Conservation (phyloP, 495 filamentous ascomycete genomes). For the Amorphotheca resinae region DNA sequence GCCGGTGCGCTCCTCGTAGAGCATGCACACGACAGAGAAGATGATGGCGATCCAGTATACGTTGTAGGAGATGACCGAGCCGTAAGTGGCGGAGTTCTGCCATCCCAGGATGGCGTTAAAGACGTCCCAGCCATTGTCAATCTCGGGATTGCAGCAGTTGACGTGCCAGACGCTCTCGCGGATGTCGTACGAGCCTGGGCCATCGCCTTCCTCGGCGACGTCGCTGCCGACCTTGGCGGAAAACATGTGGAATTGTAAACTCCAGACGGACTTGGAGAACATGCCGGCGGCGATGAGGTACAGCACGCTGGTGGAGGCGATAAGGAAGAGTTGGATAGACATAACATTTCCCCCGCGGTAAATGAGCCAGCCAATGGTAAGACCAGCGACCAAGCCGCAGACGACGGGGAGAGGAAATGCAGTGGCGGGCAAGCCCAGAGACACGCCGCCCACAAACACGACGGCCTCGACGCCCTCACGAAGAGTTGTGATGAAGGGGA, state of each 20-base stretch:
- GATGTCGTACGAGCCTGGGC: conserved; percentile 80
- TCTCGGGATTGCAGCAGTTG: conserved; percentile 66
- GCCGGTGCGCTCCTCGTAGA: conserved; percentile 53
- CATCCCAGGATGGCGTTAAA: conserved; percentile 74
- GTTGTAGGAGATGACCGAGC: conserved; percentile 72
- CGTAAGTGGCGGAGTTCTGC: conserved; percentile 78
- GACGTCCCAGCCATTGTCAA: conserved; percentile 75
- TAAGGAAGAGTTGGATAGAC: conserved; percentile 63
- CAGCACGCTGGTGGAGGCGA: conserved; percentile 67
- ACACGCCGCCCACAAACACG: conserved; percentile 69
- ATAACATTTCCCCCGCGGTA: conserved; percentile 47
- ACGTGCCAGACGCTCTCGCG: conserved; percentile 77
- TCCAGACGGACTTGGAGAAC: conserved; percentile 64
- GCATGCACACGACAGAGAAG: conserved; percentile 42
- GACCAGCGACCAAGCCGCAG: conserved; percentile 49
- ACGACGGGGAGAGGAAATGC: conserved; percentile 66
- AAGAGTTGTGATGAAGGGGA: conserved; percentile 70
- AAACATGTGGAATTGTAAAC: conserved; percentile 53
- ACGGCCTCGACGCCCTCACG: conserved; percentile 74
- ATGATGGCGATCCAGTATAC: conserved; percentile 68
- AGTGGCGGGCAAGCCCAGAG: conserved; percentile 53
- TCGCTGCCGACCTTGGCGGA: conserved; percentile 55
- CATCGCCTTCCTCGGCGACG: conserved; percentile 55
- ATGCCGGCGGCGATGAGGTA: conserved; percentile 74
- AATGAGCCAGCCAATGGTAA: conserved; percentile 51